Percentiles rank a stretch among this genome's conserved stretches.
These are phyloP conservation scores for Lactuca sativa DNA, from an alignment of 129 eudicot genomes.

Conservation along the genomic window DNA sequence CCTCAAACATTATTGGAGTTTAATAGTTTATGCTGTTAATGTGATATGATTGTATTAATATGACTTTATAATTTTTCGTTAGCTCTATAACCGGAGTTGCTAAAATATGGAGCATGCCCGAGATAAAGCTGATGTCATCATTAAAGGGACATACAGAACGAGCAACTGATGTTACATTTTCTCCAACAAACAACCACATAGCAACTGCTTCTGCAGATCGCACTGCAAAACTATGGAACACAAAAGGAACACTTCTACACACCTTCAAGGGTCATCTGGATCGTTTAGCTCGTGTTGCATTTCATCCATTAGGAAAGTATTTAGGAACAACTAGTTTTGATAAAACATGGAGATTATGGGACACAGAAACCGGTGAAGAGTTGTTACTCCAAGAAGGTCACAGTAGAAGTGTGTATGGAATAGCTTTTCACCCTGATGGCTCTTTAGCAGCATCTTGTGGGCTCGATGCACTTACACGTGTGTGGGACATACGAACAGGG, in stretches of 20 bases:
- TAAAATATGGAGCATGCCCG: slow-evolving; percentile 85
- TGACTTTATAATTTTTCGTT: not conserved
- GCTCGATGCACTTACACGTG: slow-evolving; percentile 93
- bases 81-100: slow-evolving; percentile 86
- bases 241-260: slow-evolving; percentile 55
- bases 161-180: slow-evolving; percentile 83
- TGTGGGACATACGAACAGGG: slow-evolving; percentile 95
- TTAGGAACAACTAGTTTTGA: slow-evolving; percentile 91
- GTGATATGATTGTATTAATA: not conserved
- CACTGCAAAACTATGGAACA: slow-evolving; percentile 85
- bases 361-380: slow-evolving; percentile 85
- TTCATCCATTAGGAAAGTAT: slow-evolving; percentile 93
- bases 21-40: not conserved
- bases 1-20: not conserved
- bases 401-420: slow-evolving; percentile 89
- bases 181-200: slow-evolving; percentile 60
- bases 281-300: slow-evolving; percentile 91
- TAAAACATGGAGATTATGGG: slow-evolving; percentile 97
- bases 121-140: slow-evolving; percentile 46
- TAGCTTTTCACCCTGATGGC: slow-evolving; percentile 87
- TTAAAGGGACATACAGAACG: slow-evolving; percentile 90
- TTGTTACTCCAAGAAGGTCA: slow-evolving; percentile 97
- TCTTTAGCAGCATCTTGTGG: slow-evolving; percentile 92
- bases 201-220: slow-evolving; percentile 97
- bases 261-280: slow-evolving; percentile 90